A percentile compares a stretch with the other conserved stretches of the same genome.
phyloP scores from a whole-genome alignment of 208 protist genomes.

The Lotmaria passim region DNA sequence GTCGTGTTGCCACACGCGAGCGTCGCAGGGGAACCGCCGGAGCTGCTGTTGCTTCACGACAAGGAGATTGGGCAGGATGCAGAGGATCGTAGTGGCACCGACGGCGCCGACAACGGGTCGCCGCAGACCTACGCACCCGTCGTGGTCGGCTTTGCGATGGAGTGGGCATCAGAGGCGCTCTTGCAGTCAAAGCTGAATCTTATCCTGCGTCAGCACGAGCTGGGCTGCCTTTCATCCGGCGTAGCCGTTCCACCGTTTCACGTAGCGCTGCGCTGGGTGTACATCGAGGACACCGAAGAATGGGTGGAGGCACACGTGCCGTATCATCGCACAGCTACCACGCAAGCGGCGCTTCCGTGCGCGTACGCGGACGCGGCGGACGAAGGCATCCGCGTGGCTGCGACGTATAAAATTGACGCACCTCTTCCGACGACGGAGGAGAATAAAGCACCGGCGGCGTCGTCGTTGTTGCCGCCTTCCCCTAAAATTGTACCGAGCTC shows the following conservation, averaged over 20 bases:
- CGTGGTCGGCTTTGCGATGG: constrained; percentile 60
- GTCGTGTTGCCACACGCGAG: constrained; percentile 49
- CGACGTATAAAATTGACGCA: constrained; percentile 19
- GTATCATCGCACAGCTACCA: constrained; percentile 25
- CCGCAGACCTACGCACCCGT: constrained; percentile 13
- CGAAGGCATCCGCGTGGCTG: constrained; percentile 36
- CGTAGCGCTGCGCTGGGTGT: constrained; percentile 44
- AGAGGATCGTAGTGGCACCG: constrained; percentile 15
- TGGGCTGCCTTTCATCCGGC: background rate
- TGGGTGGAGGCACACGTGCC: constrained; percentile 55
- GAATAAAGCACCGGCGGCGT: background rate
- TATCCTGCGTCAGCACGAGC: constrained; percentile 25
- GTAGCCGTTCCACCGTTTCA: constrained; percentile 12
- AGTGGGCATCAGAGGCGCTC: constrained; percentile 42
- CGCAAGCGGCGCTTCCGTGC: constrained; percentile 5
- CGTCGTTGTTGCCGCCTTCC: background rate
- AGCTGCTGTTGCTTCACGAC: constrained; percentile 27
- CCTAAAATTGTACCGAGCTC: background rate
- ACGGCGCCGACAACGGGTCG: background rate
- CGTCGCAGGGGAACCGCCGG: constrained; percentile 24
- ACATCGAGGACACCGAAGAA: constrained; percentile 54
- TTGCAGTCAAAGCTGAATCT: constrained; percentile 41
- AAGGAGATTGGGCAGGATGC: background rate
- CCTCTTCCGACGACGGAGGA: constrained; percentile 5
- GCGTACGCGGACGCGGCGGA: constrained; percentile 27